Base-by-base conservation (phyloP, 768 basidiomycete species). In the Lentinula sp. region DNA sequence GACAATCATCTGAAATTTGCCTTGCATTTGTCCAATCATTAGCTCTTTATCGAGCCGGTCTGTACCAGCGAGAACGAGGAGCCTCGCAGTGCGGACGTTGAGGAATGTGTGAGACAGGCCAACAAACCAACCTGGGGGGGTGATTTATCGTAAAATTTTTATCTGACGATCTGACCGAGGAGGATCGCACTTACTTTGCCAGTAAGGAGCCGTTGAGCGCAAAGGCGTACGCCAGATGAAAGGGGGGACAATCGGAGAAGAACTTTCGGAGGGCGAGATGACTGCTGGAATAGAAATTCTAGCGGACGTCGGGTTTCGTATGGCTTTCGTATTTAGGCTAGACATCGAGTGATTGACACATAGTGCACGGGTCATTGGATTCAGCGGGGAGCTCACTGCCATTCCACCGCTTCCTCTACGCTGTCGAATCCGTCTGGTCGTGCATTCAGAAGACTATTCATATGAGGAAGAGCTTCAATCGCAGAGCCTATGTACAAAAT, bases 11-110 rank as follows among this genome's bases (percentile, higher is more conserved):
- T 98, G 96, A 73, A 98, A 99, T 71, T 97, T 98, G 68, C 88
- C 92, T 71, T 88, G 93, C 93, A 96, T 95, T 69, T 95, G 93
- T 0, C 90, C 97, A 54, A 98, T 94, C 89, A 96, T 97, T 50
- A 99, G 80, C 65, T 93, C 87, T 66, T 85, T 89, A 68, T 99
- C 97, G 4, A 98, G 83, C 16, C 95, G 80, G 66, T 99, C 97
- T 16, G 95, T 87, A 0, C 95, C 96, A 0, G 97, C 97, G 15
- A 99, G 78, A 8, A 98, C 83, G 23, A 99, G 83, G 32, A 99
- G 74, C 33, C 95, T 86, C 0, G 95, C 96, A 0, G 92, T 84
- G 13, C 88, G 84, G 0, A 86, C 84, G 0, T 81, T 73, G 1
- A 98, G 79, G 73, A 99, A 99, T 23, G 81, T 79, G n/a, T 72